A percentile compares a stretch with the other conserved stretches of the same genome.
Evolutionary conservation across 306 rosid species (phyloP).

Genomic region (Quercus wislizeni): DNA sequence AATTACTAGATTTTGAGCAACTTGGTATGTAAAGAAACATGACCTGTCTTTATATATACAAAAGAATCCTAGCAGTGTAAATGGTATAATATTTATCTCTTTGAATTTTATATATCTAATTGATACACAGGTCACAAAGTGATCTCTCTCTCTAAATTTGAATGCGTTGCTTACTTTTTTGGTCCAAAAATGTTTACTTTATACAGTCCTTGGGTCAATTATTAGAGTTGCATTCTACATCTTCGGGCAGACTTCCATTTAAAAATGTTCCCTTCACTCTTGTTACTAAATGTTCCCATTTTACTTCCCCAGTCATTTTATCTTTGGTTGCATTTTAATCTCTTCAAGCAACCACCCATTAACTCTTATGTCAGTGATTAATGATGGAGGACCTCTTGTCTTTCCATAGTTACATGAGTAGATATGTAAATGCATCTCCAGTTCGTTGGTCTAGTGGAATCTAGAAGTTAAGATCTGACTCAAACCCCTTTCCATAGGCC

Average conservation of each 20-base stretch:
- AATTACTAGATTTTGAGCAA: conserved; percentile 8
- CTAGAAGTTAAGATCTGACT: background rate
- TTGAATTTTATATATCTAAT: background rate
- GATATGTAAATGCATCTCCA: background rate
- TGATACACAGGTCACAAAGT: background rate
- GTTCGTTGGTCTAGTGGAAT: background rate
- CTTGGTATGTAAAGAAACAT: conserved; percentile 6
- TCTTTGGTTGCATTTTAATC: background rate
- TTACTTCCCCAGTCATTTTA: background rate
- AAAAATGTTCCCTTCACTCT: too few relatives aligned
- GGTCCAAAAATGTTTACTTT: background rate
- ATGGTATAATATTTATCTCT: background rate
- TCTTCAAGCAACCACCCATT: background rate
- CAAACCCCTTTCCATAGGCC: background rate
- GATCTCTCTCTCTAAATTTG: background rate
- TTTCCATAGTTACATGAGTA: background rate
- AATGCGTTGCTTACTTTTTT: background rate
- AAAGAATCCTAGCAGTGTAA: background rate
- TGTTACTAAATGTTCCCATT: background rate
- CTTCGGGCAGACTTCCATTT: background rate
- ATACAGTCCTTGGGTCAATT: background rate
- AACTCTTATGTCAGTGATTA: background rate
- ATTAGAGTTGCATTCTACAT: background rate
- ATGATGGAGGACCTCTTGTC: background rate
- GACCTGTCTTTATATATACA: background rate